These are phyloP conservation scores for Leersia perrieri DNA, from an alignment of 176 grass and related monocot species.

Conservation along the genomic window DNA sequence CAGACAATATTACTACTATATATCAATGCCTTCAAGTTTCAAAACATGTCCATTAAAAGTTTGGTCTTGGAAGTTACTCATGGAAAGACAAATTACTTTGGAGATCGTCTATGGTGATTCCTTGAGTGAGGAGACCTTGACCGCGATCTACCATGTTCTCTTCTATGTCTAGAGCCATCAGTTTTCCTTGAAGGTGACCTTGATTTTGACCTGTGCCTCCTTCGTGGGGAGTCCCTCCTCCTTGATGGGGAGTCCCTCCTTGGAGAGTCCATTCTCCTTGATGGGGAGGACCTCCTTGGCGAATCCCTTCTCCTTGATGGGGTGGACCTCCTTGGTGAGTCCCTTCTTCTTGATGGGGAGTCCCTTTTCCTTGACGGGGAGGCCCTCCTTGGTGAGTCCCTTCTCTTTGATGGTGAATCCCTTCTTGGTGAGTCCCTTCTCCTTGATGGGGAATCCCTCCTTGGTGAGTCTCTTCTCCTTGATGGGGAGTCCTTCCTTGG, in stretches of 20 bases:
- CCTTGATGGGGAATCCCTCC: constrained; percentile 8
- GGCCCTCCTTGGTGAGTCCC: constrained; percentile 1
- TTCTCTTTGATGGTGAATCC: constrained; percentile 16
- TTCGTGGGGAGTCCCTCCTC: constrained; percentile 40
- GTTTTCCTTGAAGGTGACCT: constrained; percentile 59
- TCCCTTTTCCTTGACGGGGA: neutral
- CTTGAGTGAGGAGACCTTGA: constrained; percentile 67
- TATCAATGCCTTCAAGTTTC: neutral
- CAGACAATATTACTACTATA: constrained; percentile 12
- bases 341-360: constrained; percentile 26
- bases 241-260: constrained; percentile 42
- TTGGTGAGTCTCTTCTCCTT: constrained; percentile 26
- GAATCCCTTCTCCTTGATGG: neutral
- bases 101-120: constrained; percentile 56
- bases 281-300: constrained; percentile 31
- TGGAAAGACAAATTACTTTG: constrained; percentile 47
- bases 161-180: constrained; percentile 57
- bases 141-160: constrained; percentile 55
- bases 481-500: constrained; percentile 17
- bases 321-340: neutral
- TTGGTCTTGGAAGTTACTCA: constrained; percentile 12
- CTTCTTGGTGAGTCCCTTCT: constrained; percentile 27
- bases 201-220: constrained; percentile 63
- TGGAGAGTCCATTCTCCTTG: constrained; percentile 28
- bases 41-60: constrained; percentile 23